Percentiles rank a stretch among this genome's conserved stretches.
Conservation (phyloP, 331 rosid genomes). For the Prunus yedoensis region DNA sequence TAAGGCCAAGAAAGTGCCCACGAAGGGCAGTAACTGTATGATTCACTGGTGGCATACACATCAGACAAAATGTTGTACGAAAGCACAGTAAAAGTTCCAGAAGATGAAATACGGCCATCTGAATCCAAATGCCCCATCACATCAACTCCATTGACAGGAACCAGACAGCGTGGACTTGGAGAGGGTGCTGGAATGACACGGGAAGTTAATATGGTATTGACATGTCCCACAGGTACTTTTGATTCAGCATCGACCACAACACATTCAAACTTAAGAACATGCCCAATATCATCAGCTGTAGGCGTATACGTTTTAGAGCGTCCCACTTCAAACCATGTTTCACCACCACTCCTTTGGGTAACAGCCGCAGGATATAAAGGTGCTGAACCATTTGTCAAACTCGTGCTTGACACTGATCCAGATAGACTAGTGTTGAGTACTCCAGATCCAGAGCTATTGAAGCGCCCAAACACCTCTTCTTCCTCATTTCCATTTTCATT, state of each 20-base stretch:
- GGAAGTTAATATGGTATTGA: conserved; percentile 67
- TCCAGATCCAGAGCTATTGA: conserved; percentile 68
- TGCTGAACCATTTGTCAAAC: conserved; percentile 79
- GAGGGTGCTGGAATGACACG: conserved; percentile 98
- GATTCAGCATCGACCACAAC: conserved; percentile 85
- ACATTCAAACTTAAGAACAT: conserved; percentile 94
- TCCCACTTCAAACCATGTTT: conserved; percentile 98
- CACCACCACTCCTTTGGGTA: conserved; percentile 85
- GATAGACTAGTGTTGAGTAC: conserved; percentile 54
- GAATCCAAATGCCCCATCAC: conserved; percentile 73
- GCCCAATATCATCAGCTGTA: conserved; percentile 90
- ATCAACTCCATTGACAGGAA: conserved; percentile 69
- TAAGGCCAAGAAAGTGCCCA: conserved; percentile 99
- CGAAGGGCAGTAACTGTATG: conserved; percentile 90
- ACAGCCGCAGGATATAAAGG: conserved; percentile 79
- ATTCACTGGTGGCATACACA: conserved; percentile 72
- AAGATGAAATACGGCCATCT: conserved; percentile 70
- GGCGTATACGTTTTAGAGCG: conserved; percentile 85
- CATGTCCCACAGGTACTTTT: conserved; percentile 65
- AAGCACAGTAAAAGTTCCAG: conserved; percentile 90
- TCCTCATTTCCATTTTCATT: conserved; percentile 96
- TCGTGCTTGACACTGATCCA: conserved; percentile 54
- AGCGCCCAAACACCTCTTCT: conserved; percentile 88
- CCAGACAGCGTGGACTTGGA: conserved; percentile 70
- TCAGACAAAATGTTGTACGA: conserved; percentile 95